Base-by-base conservation (phyloP, 2,329 filamentous ascomycete species). In the Colletotrichum plurivorum region DNA sequence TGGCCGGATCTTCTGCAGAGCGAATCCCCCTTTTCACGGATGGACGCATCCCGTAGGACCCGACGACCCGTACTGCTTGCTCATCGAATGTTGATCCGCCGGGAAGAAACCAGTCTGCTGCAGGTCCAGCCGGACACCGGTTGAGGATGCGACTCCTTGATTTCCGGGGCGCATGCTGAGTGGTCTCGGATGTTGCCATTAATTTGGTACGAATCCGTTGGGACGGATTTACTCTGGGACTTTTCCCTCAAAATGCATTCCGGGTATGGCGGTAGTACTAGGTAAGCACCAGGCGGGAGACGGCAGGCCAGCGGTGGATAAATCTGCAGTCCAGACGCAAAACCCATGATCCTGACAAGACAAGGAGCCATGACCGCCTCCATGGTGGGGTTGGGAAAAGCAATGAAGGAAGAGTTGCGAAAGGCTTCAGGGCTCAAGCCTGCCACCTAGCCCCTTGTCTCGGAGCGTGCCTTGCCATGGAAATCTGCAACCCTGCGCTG, bases 371-470 rank as follows among this genome's bases (percentile, higher is more conserved):
- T 49, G 66, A 45, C 49, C 59, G 53, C 52, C 54, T 52, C 20
- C n/a, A 36, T 39, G 48, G 65, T 53, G 53, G 41, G 41, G 46
- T 46, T 7, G 56, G n/a, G 52, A 68, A 68, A 68, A 58, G 54
- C 53, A 63, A 68, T 22, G 53, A 41, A 48, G 60, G 41, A 59
- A 65, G 49, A 59, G 49, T 59, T 55, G 66, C 54, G 61, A 58
- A 48, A 55, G 54, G 48, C 31, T 45, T 39, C 61, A 52, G 56
- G 63, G 62, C 36, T 60, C 43, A n/a, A 45, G 60, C 53, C 59
- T 54, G 39, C 51, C 54, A 27, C 41, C n/a, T 55, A 36, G 10
- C 43, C 43, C 48, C 62, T 51, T 58, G 66, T 66, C 62, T 66
- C 49, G 49, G 55, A 56, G 66, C 62, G 22, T 46, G 31, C 36